Evolutionary conservation across 352 stramenopile genomes (phyloP).

Genomic region (Pythium insidiosum): DNA sequence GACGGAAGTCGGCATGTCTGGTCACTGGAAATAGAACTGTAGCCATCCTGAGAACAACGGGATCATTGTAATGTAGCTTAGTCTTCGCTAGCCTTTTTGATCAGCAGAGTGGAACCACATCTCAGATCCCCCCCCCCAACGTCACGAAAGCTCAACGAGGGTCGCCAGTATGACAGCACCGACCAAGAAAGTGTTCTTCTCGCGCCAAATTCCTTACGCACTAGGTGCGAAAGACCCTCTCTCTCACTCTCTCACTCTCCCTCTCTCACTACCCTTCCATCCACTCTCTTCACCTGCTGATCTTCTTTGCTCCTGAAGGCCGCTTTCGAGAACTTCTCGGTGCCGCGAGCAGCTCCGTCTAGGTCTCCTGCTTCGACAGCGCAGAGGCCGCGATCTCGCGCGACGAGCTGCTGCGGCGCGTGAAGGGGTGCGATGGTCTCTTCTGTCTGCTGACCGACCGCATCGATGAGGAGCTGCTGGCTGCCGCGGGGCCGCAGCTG

Average conservation of each 20-base stretch:
- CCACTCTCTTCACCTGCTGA: no score
- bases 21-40: no score
- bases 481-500: slow-evolving; percentile 21
- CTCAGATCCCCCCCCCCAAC: slow-evolving; percentile 13
- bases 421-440: slow-evolving; percentile 25
- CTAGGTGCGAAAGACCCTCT: slow-evolving; percentile 23
- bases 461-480: slow-evolving; percentile 40
- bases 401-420: slow-evolving; percentile 18
- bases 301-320: background rate
- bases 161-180: slow-evolving; percentile 63
- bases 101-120: no score
- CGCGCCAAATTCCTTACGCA: slow-evolving; percentile 58
- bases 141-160: slow-evolving; percentile 48
- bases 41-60: no score
- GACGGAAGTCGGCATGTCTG: no score
- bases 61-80: no score
- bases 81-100: no score
- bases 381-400: slow-evolving; percentile 19
- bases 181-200: slow-evolving; percentile 56
- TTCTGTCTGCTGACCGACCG: slow-evolving; percentile 38
- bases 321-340: slow-evolving; percentile 10
- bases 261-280: background rate
- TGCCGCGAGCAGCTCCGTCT: background rate
- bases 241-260: background rate
- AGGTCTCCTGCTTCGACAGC: slow-evolving; percentile 7